These are phyloP conservation scores for Neoboletus magnificus DNA, from an alignment of 768 basidiomycete genomes.

Conservation along the genomic window DNA sequence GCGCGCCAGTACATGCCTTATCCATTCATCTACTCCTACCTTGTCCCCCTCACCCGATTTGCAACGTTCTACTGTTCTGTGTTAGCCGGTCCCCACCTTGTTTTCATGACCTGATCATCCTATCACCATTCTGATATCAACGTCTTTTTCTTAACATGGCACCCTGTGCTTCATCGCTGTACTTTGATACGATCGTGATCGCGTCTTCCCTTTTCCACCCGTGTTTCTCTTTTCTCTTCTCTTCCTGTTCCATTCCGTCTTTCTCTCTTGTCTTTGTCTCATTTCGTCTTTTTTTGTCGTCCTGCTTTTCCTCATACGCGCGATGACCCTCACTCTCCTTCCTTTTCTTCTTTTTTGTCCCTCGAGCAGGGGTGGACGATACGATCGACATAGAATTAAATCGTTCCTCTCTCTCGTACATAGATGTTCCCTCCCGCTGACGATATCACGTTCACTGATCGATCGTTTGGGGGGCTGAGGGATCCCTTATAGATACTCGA, in stretches of 20 bases:
- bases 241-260: background rate
- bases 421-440: constrained; percentile 6
- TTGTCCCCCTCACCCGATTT: background rate
- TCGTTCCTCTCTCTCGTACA: background rate
- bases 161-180: constrained; percentile 15
- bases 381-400: constrained; percentile 19
- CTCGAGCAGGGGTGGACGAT: constrained; percentile 13
- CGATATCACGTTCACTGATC: background rate
- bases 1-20: constrained; percentile 8
- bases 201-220: background rate
- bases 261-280: background rate
- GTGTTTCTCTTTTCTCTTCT: too few relatives aligned
- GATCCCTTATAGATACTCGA: constrained; percentile 10
- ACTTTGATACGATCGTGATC: constrained; percentile 14
- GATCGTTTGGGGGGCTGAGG: background rate
- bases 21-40: background rate
- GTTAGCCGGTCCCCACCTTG: background rate
- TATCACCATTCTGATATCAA: constrained; percentile 12
- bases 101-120: background rate
- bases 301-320: constrained; percentile 1
- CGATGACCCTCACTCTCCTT: constrained; percentile 1
- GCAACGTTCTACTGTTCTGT: constrained; percentile 2
- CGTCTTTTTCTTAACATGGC: constrained; percentile 1
- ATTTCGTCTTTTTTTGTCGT: background rate
- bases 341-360: background rate